A percentile compares a stretch with the other conserved stretches of the same genome.
Evolutionary conservation across 176 grass and related monocot species (phyloP).

Genomic region (Avena sativa): DNA sequence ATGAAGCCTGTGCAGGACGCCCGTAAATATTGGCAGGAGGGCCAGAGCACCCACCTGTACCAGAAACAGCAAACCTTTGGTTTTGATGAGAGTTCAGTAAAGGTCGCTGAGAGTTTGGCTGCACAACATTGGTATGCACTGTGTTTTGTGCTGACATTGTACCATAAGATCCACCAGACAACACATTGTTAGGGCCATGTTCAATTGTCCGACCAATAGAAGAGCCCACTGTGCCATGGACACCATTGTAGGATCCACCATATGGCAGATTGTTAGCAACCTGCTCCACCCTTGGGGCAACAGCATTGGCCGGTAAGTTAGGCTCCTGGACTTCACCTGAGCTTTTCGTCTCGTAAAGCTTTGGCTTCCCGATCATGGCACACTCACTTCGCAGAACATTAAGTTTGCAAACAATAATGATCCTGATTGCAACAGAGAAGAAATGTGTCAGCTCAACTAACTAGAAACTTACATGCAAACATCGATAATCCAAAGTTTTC

Average conservation of each 20-base stretch:
- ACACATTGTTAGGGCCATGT: slow-evolving; percentile 47
- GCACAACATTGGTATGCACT: slow-evolving; percentile 26
- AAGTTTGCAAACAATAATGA: slow-evolving; percentile 79
- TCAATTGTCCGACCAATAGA: slow-evolving; percentile 39
- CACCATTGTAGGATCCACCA: slow-evolving; percentile 42
- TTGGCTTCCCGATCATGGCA: slow-evolving; percentile 58
- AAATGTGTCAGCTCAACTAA: slow-evolving; percentile 37
- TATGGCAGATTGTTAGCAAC: slow-evolving; percentile 55
- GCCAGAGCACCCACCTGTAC: slow-evolving; percentile 40
- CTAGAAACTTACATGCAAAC: neutral
- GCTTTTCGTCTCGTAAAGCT: slow-evolving; percentile 45
- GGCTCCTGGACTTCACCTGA: slow-evolving; percentile 22
- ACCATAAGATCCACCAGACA: slow-evolving; percentile 43
- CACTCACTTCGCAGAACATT: slow-evolving; percentile 62
- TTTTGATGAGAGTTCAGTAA: slow-evolving; percentile 52
- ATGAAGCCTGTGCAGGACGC: slow-evolving; percentile 41
- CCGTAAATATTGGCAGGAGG: slow-evolving; percentile 59
- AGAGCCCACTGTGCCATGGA: slow-evolving; percentile 32
- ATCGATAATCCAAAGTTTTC: neutral
- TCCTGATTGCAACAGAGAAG: slow-evolving; percentile 62
- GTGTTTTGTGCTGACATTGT: slow-evolving; percentile 39
- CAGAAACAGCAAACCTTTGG: slow-evolving; percentile 64
- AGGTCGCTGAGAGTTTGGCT: slow-evolving; percentile 54
- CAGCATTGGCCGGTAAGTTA: slow-evolving; percentile 40
- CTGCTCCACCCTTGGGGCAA: slow-evolving; percentile 39